Conservation (phyloP, 2,329 filamentous ascomycete genomes). For the Aureobasidium sp. region DNA sequence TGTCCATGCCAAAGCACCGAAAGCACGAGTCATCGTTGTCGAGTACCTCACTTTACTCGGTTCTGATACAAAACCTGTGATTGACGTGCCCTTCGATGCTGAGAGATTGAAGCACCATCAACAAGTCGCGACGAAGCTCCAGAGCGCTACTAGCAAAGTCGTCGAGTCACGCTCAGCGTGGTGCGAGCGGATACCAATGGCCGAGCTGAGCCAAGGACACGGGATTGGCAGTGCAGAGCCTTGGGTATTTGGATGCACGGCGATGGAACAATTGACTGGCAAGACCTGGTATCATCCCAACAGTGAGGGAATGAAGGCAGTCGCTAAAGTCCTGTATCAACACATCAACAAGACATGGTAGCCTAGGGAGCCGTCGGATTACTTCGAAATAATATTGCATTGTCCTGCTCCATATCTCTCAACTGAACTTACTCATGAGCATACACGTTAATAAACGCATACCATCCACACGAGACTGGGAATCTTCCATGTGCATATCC, state of each 20-base stretch:
- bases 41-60: slow-evolving; percentile 1
- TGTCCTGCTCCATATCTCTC: too few species aligned
- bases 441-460: too few species aligned
- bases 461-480: too few species aligned
- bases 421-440: too few species aligned
- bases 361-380: too few species aligned
- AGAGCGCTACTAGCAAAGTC: neutral
- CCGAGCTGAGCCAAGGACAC: neutral
- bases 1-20: neutral
- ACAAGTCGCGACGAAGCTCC: neutral
- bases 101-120: neutral
- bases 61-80: neutral
- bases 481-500: too few species aligned
- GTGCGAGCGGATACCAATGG: neutral
- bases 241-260: neutral
- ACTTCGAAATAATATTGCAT: too few species aligned
- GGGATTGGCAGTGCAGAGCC: neutral
- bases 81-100: neutral
- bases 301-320: neutral
- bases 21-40: neutral
- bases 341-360: neutral
- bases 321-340: neutral
- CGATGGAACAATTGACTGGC: neutral
- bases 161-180: neutral
- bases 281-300: neutral